phyloP scores from a whole-genome alignment of 2,329 filamentous ascomycete genomes.

The Akanthomyces lecanii region DNA sequence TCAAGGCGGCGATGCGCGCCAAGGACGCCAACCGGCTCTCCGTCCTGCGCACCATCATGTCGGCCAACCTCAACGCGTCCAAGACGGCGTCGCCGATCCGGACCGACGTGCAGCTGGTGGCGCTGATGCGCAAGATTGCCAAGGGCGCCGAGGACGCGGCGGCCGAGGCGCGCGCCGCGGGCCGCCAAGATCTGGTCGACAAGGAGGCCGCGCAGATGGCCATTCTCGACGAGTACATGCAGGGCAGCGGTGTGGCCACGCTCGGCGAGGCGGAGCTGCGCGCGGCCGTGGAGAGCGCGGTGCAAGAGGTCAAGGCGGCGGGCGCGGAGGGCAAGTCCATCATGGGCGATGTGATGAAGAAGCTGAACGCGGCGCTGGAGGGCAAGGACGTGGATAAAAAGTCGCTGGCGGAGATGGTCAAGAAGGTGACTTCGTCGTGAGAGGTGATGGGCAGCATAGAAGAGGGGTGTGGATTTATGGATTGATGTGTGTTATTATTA shows the following conservation, averaged over 20 bases:
- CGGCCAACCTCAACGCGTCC: constrained; percentile 68
- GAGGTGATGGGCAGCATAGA: constrained; percentile 14
- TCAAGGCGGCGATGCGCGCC: constrained; percentile 62
- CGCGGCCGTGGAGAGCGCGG: constrained; percentile 45
- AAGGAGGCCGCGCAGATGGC: constrained; percentile 64
- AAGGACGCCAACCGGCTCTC: constrained; percentile 62
- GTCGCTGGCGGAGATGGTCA: constrained; percentile 57
- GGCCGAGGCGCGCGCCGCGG: constrained; percentile 38
- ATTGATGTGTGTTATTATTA: not conserved
- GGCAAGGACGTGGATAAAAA: constrained; percentile 62
- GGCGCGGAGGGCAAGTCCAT: constrained; percentile 42
- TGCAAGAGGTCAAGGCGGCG: constrained; percentile 47
- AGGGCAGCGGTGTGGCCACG: constrained; percentile 54
- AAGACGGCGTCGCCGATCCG: constrained; percentile 67
- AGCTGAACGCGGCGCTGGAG: constrained; percentile 50
- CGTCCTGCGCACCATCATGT: constrained; percentile 64
- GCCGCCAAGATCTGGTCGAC: constrained; percentile 63
- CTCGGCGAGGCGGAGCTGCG: constrained; percentile 56
- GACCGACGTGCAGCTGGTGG: constrained; percentile 65
- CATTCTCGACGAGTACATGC: constrained; percentile 63
- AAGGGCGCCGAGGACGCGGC: constrained; percentile 24
- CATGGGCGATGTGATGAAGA: constrained; percentile 62
- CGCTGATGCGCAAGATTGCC: constrained; percentile 65
- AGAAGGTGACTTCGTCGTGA: constrained; percentile 35
- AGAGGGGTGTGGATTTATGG: not conserved